Evolutionary conservation across 108 stramenopile species (phyloP), one percentile per base, ranked within the genome.

Genomic region (Discostella pseudostelligera): DNA sequence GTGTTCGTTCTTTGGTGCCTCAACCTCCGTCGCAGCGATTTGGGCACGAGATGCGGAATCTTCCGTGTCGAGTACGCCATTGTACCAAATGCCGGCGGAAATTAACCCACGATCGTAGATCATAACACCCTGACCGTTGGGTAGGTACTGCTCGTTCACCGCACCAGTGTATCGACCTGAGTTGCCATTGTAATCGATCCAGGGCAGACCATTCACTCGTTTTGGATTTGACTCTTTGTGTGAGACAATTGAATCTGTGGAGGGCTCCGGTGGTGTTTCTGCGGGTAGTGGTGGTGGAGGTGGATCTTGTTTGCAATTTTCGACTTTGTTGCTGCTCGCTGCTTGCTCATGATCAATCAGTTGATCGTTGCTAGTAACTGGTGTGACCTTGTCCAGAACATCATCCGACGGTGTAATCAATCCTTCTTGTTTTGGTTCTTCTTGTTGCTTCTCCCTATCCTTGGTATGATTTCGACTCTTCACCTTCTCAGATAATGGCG

Each of bases 61-160:
- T 57, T 75, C 74, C 4, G 74, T 75, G 61, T 75, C 74, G 47
- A 75, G 74, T 17, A 75, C 74, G 45, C 74, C 74, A 56, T 75
- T 67, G 47, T 62, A 75, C 74, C 74, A 75, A 56, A 67, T 61
- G 21, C 74, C 74, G 8, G 74, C 59, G 21, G 74, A 67, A 49
- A 75, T 53, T 35, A 61, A 29, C 22, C 74, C 74, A 47, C 66
- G 53, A 48, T 75, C 74, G 36, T 75, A 75, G 28, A 75, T 46
- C 74, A 75, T 75, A 43, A 67, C 74, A 1, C 74, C 74, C 11
- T 36, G 24, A 36, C 74, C 74, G 26, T 75, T 65, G 0, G 74
- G 74, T 11, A 67, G 29, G 55, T 62, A 75, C 29, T 75, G 39
- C 24, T 67, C 66, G 36, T 75, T 75, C 9, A 75, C 66, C 55